Evolutionary conservation across 108 stramenopile genomes (phyloP).

Genomic region (Fragilaria radians): DNA sequence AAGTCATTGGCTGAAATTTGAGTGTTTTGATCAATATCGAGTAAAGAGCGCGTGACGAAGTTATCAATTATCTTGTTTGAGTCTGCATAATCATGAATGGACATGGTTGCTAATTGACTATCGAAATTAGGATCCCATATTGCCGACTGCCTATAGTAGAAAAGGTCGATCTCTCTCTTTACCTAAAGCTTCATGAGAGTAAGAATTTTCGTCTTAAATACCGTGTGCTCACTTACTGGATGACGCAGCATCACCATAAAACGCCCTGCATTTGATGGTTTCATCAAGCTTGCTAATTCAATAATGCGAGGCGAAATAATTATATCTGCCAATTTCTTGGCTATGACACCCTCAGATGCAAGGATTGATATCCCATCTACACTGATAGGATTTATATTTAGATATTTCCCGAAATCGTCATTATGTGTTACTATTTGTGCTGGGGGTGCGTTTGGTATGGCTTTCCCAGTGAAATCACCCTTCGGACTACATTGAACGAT

Average conservation of each 20-base stretch:
- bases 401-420: not conserved
- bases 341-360: not conserved
- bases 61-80: constrained; percentile 24
- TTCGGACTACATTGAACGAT: not conserved
- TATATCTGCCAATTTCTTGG: not conserved
- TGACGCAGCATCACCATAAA: constrained; percentile 8
- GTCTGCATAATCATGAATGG: not conserved
- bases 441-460: not conserved
- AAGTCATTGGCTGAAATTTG: constrained; percentile 11
- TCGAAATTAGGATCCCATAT: constrained; percentile 12
- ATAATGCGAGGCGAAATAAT: not conserved
- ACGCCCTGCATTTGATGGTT: not conserved
- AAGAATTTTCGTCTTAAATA: too few relatives aligned
- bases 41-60: constrained; percentile 22
- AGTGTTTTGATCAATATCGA: constrained; percentile 3
- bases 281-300: not conserved
- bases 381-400: not conserved
- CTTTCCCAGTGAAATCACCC: not conserved
- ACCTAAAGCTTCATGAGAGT: too few relatives aligned
- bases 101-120: constrained; percentile 4
- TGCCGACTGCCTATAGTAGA: constrained; percentile 6
- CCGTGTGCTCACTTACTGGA: too few relatives aligned
- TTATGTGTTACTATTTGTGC: not conserved
- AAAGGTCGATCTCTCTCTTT: constrained; percentile 1
- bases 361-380: not conserved